Base-by-base conservation (phyloP, 805 yeast genomes). In the Wickerhamomyces pijperi region DNA sequence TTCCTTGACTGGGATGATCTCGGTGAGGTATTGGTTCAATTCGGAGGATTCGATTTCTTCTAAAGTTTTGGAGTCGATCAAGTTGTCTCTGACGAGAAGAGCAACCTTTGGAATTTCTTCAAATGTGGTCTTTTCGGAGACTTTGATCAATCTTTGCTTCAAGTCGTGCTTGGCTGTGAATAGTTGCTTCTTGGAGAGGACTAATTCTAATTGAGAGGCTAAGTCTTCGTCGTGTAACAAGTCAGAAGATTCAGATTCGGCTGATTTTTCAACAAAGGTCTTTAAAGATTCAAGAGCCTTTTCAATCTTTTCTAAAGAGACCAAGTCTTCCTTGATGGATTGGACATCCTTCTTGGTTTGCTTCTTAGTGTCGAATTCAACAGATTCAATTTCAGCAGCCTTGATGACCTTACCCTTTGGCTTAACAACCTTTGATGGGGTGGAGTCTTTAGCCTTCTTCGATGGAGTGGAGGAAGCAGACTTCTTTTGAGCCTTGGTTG, bases 1-100 rank as follows among this genome's bases (percentile, higher is more conserved):
- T 48, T 86, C 82, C 35, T 75, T 68, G 40, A 80, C 79, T 5
- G 92, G 72, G 28, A 87, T 68, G 39, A 88, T 77, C 41, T 75
- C 66, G 36, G 57, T 56, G 17, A 63, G 43, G 5, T 56, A 45
- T 19, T 56, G 51, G 21, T 49, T 53, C 31, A 55, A 44, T 35
- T 59, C 53, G 14, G 56, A 49, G 32, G 39, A 43, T 40, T 52
- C 57, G 42, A 53, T 51, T 36, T 49, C 51, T 18, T 55, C 57
- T 35, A 51, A 38, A 8, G 48, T 31, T 20, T 52, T 51, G 36
- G 45, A 42, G 36, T 60, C 61, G 16, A 74, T 65, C 32, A 70
- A 59, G 41, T 66, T 60, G 54, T 87, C 94, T 50, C 84, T 76
- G 36, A 84, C 74, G 45, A 86, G 69, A 45, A 78, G 61, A 61